These are phyloP conservation scores for Cladobotryum protrusum DNA, from an alignment of 2,329 filamentous ascomycete genomes.

Conservation along the genomic window DNA sequence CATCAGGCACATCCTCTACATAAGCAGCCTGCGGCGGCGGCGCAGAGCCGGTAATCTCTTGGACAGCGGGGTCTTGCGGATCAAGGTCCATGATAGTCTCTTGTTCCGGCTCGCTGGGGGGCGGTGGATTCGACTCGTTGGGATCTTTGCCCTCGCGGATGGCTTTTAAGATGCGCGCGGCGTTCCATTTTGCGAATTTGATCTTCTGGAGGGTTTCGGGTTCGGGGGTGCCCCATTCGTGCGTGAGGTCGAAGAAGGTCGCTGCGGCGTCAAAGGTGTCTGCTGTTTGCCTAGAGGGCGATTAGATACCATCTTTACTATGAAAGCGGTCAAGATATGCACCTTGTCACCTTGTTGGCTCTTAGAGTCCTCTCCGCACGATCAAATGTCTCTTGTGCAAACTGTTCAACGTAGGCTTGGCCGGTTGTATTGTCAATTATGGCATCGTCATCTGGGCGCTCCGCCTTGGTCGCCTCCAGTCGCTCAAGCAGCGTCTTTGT, in stretches of 20 bases:
- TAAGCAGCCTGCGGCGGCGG: conserved; percentile 38
- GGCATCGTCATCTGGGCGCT: conserved; percentile 72
- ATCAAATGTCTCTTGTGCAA: conserved; percentile 80
- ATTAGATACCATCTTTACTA: not conserved
- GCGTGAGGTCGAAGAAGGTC: conserved; percentile 83
- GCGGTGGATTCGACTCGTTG: conserved; percentile 79
- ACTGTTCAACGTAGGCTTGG: conserved; percentile 90
- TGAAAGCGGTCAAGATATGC: conserved; percentile 13
- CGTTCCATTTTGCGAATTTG: conserved; percentile 96
- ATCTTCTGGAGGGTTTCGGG: conserved; percentile 76
- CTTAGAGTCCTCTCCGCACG: conserved; percentile 76
- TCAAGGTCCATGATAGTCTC: conserved; percentile 17
- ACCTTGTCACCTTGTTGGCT: conserved; percentile 79
- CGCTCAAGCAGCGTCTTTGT: conserved; percentile 85
- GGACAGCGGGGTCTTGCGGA: conserved; percentile 25
- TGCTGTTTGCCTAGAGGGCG: conserved; percentile 65
- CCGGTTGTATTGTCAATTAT: conserved; percentile 80
- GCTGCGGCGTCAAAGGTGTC: conserved; percentile 90
- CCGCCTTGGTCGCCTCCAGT: conserved; percentile 58
- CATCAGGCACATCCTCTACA: conserved; percentile 49
- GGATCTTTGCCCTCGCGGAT: conserved; percentile 87
- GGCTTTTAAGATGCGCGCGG: conserved; percentile 81
- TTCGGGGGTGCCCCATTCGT: conserved; percentile 74
- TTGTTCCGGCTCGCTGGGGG: conserved; percentile 33
- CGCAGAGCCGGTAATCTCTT: conserved; percentile 42